These are phyloP conservation scores for Sordariomycetes sp. DNA, from an alignment of 2,329 filamentous ascomycete genomes.

Conservation along the genomic window DNA sequence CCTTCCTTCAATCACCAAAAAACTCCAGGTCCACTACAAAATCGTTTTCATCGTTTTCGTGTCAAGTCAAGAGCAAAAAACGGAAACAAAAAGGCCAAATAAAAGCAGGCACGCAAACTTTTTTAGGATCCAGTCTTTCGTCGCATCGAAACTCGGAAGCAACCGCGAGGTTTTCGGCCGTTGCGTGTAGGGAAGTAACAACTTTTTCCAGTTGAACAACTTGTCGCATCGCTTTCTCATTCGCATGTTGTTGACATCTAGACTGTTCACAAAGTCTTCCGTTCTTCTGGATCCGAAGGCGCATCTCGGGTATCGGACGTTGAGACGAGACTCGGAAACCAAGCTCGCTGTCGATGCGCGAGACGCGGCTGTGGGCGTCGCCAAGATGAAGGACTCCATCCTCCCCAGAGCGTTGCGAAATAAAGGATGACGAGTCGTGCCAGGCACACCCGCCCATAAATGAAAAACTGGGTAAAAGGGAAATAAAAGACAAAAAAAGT, in stretches of 20 bases:
- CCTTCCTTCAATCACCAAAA: background rate
- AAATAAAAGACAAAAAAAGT: background rate
- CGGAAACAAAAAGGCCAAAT: slow-evolving; percentile 4
- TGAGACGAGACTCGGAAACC: background rate
- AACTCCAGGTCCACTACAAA: background rate
- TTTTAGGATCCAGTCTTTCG: background rate
- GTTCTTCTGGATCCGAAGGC: background rate
- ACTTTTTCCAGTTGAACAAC: background rate
- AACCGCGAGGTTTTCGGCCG: background rate
- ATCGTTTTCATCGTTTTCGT: background rate
- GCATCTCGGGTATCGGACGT: background rate
- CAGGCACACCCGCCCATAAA: background rate
- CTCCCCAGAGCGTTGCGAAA: background rate
- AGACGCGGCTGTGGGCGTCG: background rate
- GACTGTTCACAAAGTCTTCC: background rate
- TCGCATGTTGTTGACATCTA: background rate
- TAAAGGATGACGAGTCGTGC: background rate
- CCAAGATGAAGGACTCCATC: background rate
- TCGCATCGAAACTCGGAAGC: background rate
- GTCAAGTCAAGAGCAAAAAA: slow-evolving; percentile 9
- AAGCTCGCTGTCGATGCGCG: background rate
- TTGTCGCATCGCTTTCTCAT: background rate
- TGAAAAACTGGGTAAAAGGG: background rate
- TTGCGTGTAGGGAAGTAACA: background rate
- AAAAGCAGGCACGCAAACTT: slow-evolving; percentile 2